phyloP scores from a whole-genome alignment of 2,329 filamentous ascomycete genomes.

The Aureobasidium lini region DNA sequence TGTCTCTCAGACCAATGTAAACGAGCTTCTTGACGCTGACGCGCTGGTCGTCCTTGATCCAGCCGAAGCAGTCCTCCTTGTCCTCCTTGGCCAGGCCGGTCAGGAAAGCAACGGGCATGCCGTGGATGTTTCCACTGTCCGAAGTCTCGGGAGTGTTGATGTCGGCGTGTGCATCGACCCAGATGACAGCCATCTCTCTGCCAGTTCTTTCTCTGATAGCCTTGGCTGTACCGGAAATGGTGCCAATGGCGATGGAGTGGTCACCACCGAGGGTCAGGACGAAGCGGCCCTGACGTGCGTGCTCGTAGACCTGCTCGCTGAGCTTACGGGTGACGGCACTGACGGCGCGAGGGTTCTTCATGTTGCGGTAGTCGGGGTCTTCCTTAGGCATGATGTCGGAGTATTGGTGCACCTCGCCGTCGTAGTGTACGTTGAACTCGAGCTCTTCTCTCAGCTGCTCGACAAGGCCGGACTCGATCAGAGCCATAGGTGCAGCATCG shows the following conservation, averaged over 20 bases:
- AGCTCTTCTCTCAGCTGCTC: constrained; percentile 76
- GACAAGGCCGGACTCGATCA: constrained; percentile 83
- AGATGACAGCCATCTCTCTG: constrained; percentile 87
- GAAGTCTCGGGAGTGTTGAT: constrained; percentile 94
- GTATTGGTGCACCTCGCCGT: constrained; percentile 76
- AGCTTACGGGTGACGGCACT: constrained; percentile 77
- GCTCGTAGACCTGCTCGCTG: constrained; percentile 75
- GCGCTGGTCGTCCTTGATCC: constrained; percentile 67
- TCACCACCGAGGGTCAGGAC: constrained; percentile 92
- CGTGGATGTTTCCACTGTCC: constrained; percentile 88
- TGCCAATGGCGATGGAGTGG: constrained; percentile 93
- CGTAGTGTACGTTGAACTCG: constrained; percentile 79
- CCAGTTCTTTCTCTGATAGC: constrained; percentile 75
- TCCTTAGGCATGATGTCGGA: constrained; percentile 59
- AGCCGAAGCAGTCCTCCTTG: constrained; percentile 76
- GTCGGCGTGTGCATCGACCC: constrained; percentile 97
- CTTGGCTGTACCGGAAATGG: constrained; percentile 77
- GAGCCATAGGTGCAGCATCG: constrained; percentile 79
- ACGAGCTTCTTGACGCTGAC: constrained; percentile 77
- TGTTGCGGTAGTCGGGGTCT: constrained; percentile 77
- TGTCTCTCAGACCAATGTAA: constrained; percentile 91
- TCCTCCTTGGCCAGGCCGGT: constrained; percentile 76
- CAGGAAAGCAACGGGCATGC: constrained; percentile 92
- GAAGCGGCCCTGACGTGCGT: constrained; percentile 74
- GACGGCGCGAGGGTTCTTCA: constrained; percentile 88